These are phyloP conservation scores for Lentinula detonsa DNA, from an alignment of 768 basidiomycete species.

Conservation along the genomic window DNA sequence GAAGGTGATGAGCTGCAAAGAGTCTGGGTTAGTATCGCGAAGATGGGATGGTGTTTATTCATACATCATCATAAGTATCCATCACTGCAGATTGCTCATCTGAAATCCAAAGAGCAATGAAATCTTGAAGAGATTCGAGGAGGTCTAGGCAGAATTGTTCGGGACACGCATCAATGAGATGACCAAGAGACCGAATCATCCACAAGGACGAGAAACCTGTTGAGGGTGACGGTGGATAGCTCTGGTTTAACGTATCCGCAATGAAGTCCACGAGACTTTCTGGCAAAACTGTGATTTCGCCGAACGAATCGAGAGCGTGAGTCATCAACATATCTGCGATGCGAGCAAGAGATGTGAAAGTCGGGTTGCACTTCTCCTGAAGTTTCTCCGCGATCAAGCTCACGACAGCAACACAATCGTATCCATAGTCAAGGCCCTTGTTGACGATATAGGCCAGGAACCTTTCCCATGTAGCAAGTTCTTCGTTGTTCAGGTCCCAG, in stretches of 20 bases:
- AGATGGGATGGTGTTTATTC: conserved; percentile 12
- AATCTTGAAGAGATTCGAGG: conserved; percentile 46
- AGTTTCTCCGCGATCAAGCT: conserved; percentile 50
- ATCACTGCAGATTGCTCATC: conserved; percentile 50
- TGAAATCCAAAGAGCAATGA: conserved; percentile 54
- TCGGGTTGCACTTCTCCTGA: conserved; percentile 29
- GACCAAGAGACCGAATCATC: conserved; percentile 52
- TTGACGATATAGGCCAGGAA: conserved; percentile 45
- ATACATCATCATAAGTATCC: conserved; percentile 39
- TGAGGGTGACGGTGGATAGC: conserved; percentile 60
- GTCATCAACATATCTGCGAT: conserved; percentile 59
- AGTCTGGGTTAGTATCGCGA: conserved; percentile 28
- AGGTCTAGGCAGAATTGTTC: conserved; percentile 35
- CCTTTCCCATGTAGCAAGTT: conserved; percentile 54
- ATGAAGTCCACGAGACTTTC: conserved; percentile 49
- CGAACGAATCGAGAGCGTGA: conserved; percentile 36
- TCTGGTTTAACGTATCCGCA: conserved; percentile 50
- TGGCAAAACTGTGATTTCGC: conserved; percentile 48
- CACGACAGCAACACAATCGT: conserved; percentile 46
- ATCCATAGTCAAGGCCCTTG: conserved; percentile 56
- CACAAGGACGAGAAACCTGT: conserved; percentile 53
- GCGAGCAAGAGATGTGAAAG: conserved; percentile 38
- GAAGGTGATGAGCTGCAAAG: conserved; percentile 49
- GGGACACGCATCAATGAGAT: conserved; percentile 52
- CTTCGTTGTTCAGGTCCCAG: conserved; percentile 52